Evolutionary conservation across 2,329 filamentous ascomycete genomes (phyloP), one percentile per base, ranked within the genome.

Genomic region (Lecanicillium sp.): DNA sequence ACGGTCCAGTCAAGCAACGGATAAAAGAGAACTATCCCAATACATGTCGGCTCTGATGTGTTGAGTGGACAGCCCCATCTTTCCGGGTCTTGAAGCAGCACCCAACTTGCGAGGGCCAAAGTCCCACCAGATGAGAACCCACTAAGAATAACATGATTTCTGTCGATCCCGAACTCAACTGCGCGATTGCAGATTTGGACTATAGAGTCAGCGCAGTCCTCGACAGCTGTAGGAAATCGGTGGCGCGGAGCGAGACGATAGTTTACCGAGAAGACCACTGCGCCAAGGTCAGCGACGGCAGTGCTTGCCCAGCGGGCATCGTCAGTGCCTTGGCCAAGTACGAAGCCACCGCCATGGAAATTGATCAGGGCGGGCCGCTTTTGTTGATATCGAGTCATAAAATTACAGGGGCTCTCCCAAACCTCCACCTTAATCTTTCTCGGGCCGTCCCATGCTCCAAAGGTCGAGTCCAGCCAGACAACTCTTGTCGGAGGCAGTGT

Each of bases 301-400:
- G 67, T 61, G 4, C 69, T 64, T 6, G 71, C 74, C 65, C 77
- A 82, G 29, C 76, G 67, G 12, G 76, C 71, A 51, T 83, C 79
- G 52, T 82, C 75, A 4, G 74, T 78, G 4, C 71, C 76, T 33
- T 68, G 68, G 10, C 79, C 80, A 22, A 81, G 57, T 5, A 77
- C 74, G 58, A 81, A 82, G 4, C 80, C 80, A 17, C 80, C 80
- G 19, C 79, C 79, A 49, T 84, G 80, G 49, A 79, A 79, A 53
- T 81, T 80, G 47, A 84, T 65, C 18, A 84, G 65, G n/a, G 72
- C 72, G 0, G 78, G 68, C 44, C 65, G n/a, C n/a, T n/a, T n/a
- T n/a, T n/a, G n/a, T n/a, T n/a, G n/a, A n/a, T n/a, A n/a, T n/a
- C n/a, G n/a, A n/a, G n/a, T n/a, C n/a, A n/a, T n/a, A n/a, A n/a